Evolutionary conservation across 1,284 basidiomycete genomes (phyloP).

Genomic region (Phenoliferia sp.): DNA sequence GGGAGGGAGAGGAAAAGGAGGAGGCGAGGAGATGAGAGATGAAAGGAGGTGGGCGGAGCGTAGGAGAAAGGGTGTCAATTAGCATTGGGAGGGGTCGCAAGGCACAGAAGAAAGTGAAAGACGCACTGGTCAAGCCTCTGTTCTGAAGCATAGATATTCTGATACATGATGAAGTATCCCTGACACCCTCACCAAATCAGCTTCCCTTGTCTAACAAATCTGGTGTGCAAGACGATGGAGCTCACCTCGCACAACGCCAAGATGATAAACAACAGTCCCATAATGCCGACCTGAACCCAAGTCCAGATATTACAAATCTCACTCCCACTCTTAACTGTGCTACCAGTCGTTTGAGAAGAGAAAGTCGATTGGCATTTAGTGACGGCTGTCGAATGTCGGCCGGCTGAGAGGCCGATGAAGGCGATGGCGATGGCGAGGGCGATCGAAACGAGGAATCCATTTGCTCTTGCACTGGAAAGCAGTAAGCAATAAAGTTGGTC

Average conservation of each 20-base stretch:
- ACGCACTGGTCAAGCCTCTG: slow-evolving; percentile 65
- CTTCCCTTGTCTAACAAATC: neutral
- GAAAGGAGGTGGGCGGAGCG: neutral
- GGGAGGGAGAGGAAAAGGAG: neutral
- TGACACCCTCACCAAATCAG: slow-evolving; percentile 42
- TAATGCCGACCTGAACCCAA: slow-evolving; percentile 86
- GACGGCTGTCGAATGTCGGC: slow-evolving; percentile 65
- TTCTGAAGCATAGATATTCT: slow-evolving; percentile 65
- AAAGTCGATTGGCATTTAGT: slow-evolving; percentile 60
- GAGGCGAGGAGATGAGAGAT: too few species aligned
- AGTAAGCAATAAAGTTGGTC: too few species aligned
- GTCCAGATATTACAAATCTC: slow-evolving; percentile 78
- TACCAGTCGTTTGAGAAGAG: slow-evolving; percentile 44
- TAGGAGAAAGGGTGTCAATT: too few species aligned
- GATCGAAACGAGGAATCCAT: slow-evolving; percentile 53
- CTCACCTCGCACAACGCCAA: slow-evolving; percentile 68
- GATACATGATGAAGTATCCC: slow-evolving; percentile 64
- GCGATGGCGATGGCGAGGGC: slow-evolving; percentile 71
- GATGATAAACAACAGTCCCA: slow-evolving; percentile 76
- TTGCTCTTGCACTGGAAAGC: slow-evolving; percentile 52
- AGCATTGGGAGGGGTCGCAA: too few species aligned
- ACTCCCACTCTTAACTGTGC: slow-evolving; percentile 50
- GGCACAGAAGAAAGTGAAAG: too few species aligned
- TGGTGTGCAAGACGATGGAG: slow-evolving; percentile 12
- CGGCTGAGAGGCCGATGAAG: slow-evolving; percentile 72